Evolutionary conservation across 805 yeast species (phyloP).

Genomic region (Jamesozyma lodderae): DNA sequence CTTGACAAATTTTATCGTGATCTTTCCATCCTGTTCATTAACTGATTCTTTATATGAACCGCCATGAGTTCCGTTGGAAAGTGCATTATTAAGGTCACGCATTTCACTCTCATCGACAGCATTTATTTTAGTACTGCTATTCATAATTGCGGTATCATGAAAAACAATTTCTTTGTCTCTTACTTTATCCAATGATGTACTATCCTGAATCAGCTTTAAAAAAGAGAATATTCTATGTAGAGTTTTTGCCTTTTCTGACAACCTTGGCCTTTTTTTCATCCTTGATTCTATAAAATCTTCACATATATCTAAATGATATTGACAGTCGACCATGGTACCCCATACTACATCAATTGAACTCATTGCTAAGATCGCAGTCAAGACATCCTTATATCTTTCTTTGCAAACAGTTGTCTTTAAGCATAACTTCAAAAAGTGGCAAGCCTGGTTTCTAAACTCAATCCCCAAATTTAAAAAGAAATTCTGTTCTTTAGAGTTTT

Average conservation of each 20-base stretch:
- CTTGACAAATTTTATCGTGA: conserved; percentile 36
- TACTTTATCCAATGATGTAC: conserved; percentile 39
- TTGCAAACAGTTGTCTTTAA: conserved; percentile 40
- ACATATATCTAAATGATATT: conserved; percentile 64
- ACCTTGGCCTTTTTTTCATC: conserved; percentile 52
- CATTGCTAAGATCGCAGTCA: conserved; percentile 79
- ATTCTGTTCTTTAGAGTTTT: conserved; percentile 58
- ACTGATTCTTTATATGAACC: conserved; percentile 27
- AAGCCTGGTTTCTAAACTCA: conserved; percentile 65
- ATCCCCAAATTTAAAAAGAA: conserved; percentile 66
- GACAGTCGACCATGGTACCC: conserved; percentile 85
- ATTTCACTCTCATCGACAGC: background rate
- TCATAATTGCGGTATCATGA: background rate
- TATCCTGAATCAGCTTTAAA: conserved; percentile 65
- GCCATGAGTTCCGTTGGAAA: conserved; percentile 24
- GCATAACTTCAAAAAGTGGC: conserved; percentile 54
- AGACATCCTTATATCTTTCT: conserved; percentile 74
- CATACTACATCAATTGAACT: conserved; percentile 80
- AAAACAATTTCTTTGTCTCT: conserved; percentile 11
- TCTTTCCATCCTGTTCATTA: conserved; percentile 39
- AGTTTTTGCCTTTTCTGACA: conserved; percentile 67
- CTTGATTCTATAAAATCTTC: conserved; percentile 65
- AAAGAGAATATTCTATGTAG: conserved; percentile 73
- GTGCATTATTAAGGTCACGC: too few species aligned
- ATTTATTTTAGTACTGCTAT: background rate